Base-by-base conservation (phyloP, 1,139 yeast species). In the Candida sp. region DNA sequence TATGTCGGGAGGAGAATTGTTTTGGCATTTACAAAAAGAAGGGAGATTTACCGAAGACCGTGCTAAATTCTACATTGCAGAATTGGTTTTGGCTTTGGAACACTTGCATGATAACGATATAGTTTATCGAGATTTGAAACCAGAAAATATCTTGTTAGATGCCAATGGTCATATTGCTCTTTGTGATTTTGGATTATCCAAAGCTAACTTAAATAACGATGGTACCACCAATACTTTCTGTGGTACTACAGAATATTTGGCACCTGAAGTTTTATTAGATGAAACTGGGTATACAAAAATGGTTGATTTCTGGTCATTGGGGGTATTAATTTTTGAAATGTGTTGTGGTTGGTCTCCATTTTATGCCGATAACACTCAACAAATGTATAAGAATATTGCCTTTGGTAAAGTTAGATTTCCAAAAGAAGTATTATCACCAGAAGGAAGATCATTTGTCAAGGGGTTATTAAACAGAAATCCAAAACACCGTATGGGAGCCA, bases 321-420 rank as follows among this genome's bases (percentile, higher is more conserved):
- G 95, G 48, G 93, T 86, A 6, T 70, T 86, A 47, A 84, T 86
- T 38, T 86, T 86, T 62, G 95, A 86, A 65, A 85, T 86, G 93
- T 84, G 97, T 64, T 93, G 98, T 68, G 99, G 99, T 36, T 93
- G 98, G 98, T 87, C 96, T n/a, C 99, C 99, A 43, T 93, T 93
- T 63, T 91, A 89, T 60, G 98, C 98, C 36, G 97, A 91, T 50
- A 93, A 88, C 62, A 89, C 96, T 43, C 98, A 93, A 70, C 97
- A 91, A 66, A 93, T 93, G 98, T 93, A 93, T 71, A 91, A 91
- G 69, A 93, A 93, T 66, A 93, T 93, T 68, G 98, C 98, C 3
- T 93, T 90, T 68, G 98, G 99, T 49, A 93, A 93, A 63, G 98
- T 93, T 27, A 78, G 96, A 57, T 93, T 93, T 66, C 99, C 99